Evolutionary conservation across 2,329 filamentous ascomycete species (phyloP), one percentile per base, ranked within the genome.

Genomic region (Cladosporium cucumerinum): DNA sequence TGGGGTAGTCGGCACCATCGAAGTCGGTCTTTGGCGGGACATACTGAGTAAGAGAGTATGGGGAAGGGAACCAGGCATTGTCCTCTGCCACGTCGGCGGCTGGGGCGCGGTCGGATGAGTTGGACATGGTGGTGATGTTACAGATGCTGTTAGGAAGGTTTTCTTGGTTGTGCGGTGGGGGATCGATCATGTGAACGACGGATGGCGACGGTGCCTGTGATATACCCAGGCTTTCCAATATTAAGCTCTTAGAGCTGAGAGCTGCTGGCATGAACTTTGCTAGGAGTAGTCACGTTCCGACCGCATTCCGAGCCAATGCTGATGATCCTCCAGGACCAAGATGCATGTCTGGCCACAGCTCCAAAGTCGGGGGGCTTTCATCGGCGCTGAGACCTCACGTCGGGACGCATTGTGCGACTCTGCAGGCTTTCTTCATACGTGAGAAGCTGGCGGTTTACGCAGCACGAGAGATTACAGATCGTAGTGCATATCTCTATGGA

Each of bases 21-120:
- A 68, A 69, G 61, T 69, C 68, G 23, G 68, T 69, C 66, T 69
- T 69, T 5, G 67, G 61, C 16, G 66, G 46, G 16, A 69, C 67
- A 46, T 69, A 69, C 60, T 69, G 67, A 3, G 67, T 69, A 25
- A 69, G 63, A 18, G 68, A 69, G 66, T 54, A 69, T 10, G 68
- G 68, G 8, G 68, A 69, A 11, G 68, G 68, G 32, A 69, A 68
- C 65, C 65, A 68, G 58, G 68, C 68, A 28, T 69, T 61, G 63
- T 58, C 63, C 61, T 69, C 68, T n/a, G 68, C 68, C 39, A 63
- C 43, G 62, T 69, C 68, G 10, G 66, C 59, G 14, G 65, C 66
- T 14, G 68, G 68, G 12, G 61, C 61, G 28, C 63, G 66, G 57
- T 68, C 66, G 14, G 36, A 57, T 25, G 61, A 57, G 21, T 58